Evolutionary conservation across 306 rosid genomes (phyloP), one percentile per base, ranked within the genome.

Genomic region (Albizia julibrissin): DNA sequence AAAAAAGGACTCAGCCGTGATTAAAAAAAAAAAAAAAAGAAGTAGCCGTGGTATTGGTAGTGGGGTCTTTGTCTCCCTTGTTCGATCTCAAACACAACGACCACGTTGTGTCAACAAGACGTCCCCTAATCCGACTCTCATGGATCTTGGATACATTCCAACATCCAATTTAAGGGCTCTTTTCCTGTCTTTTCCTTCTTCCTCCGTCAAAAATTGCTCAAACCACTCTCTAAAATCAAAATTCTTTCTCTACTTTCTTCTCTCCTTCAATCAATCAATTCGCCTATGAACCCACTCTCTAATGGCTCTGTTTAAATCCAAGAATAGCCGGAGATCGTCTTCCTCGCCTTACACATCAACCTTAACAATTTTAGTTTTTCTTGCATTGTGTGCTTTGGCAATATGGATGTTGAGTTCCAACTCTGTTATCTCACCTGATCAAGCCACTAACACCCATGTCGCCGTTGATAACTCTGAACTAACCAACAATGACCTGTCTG

Each of bases 361-460:
- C 47, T 42, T 89, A 7, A 90, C 94, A 5, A 88, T 89, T 0
- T 47, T 87, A 31, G 81, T 91, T 58, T 89, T 90, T 75, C 56
- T 91, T 10, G 92, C 91, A 26, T 43, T 92, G 8, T 92, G 97
- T 52, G 92, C 92, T 78, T 77, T 92, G 0, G 92, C 88, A n/a
- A 40, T 92, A 22, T 92, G 98, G 97, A 87, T 94, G 89, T 76
- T 94, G 74, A 87, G 86, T 69, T 85, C 92, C 27, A 87, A 81
- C 85, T 81, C 89, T 5, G 81, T 79, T 3, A 70, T 79, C 40
- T 72, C 91, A 8, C 82, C 90, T 0, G 84, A 82, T 34, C 81
- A n/a, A 27, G 34, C 14, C n/a, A 37, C 75, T 52, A 65, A 72
- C 70, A 71, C 84, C 24, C 87, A 67, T 1, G 39, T 87, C 6